Percentiles rank a stretch among this genome's conserved stretches.
phyloP scores from a whole-genome alignment of 306 rosid species.

The Ochetophila trinervis region DNA sequence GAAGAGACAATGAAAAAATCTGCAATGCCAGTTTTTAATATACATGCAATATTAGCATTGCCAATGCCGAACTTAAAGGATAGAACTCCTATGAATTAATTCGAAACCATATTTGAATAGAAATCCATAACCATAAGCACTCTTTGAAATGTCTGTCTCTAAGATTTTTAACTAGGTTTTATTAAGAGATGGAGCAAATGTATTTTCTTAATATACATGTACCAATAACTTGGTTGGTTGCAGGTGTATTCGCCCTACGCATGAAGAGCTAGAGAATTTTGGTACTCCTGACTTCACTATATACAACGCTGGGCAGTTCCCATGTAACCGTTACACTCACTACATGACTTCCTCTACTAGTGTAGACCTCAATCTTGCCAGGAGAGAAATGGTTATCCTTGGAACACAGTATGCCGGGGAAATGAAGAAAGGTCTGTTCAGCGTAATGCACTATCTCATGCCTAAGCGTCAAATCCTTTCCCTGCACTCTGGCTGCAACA shows the following conservation, averaged over 20 bases:
- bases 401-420: slow-evolving; percentile 98
- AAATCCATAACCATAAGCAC: too few relatives aligned
- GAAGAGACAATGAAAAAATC: background rate
- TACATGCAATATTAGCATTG: background rate
- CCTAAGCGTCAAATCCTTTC: slow-evolving; percentile 79
- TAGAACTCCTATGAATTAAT: too few relatives aligned
- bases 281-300: slow-evolving; percentile 96
- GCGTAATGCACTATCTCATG: slow-evolving; percentile 94
- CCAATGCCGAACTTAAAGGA: too few relatives aligned
- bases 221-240: slow-evolving; percentile 27
- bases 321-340: slow-evolving; percentile 91
- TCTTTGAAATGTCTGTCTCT: too few relatives aligned
- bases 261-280: slow-evolving; percentile 84
- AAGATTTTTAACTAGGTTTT: too few relatives aligned
- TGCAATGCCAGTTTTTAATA: background rate
- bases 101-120: too few relatives aligned
- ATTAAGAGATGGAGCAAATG: background rate
- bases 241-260: slow-evolving; percentile 94
- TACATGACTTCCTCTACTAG: slow-evolving; percentile 96
- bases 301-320: slow-evolving; percentile 92
- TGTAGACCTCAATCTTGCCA: slow-evolving; percentile 76
- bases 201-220: slow-evolving; percentile 13
- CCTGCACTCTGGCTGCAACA: slow-evolving; percentile 88
- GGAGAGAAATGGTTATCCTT: slow-evolving; percentile 94
- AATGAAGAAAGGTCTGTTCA: slow-evolving; percentile 92